Evolutionary conservation across 305 asterid species (phyloP).

Genomic region (Solanum hybrid): DNA sequence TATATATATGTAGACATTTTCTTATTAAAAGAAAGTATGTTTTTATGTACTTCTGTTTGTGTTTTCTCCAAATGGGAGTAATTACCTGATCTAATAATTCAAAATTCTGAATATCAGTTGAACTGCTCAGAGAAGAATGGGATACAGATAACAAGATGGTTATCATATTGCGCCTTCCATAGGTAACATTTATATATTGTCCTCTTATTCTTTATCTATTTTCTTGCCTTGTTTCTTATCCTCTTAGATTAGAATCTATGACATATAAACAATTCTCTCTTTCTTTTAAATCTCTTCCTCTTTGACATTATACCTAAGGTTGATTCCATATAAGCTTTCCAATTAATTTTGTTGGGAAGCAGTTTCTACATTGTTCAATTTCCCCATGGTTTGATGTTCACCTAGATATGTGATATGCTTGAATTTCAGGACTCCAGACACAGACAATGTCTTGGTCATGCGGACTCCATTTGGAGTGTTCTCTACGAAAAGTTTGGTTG

Average conservation of each 20-base stretch:
- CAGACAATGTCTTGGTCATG: constrained; percentile 70
- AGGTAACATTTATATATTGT: constrained; percentile 33
- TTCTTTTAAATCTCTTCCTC: not conserved
- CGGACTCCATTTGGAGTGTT: constrained; percentile 60
- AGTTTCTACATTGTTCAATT: not conserved
- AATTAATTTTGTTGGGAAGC: not conserved
- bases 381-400: not conserved
- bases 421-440: constrained; percentile 57
- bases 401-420: not conserved
- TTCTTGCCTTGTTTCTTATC: not conserved
- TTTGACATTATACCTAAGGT: not conserved
- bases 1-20: not conserved
- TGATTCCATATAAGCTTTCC: not conserved
- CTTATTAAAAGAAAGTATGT: not conserved
- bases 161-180: constrained; percentile 76
- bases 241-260: not conserved
- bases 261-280: not conserved
- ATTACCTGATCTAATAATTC: constrained; percentile 6
- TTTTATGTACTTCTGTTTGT: not conserved
- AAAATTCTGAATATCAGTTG: constrained; percentile 44
- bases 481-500: constrained; percentile 47
- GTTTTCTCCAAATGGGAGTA: not conserved
- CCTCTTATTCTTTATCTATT: not conserved
- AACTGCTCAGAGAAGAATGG: constrained; percentile 81
- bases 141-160: constrained; percentile 55